These are phyloP conservation scores for Sesbania bispinosa DNA, from an alignment of 306 rosid genomes.

Conservation along the genomic window DNA sequence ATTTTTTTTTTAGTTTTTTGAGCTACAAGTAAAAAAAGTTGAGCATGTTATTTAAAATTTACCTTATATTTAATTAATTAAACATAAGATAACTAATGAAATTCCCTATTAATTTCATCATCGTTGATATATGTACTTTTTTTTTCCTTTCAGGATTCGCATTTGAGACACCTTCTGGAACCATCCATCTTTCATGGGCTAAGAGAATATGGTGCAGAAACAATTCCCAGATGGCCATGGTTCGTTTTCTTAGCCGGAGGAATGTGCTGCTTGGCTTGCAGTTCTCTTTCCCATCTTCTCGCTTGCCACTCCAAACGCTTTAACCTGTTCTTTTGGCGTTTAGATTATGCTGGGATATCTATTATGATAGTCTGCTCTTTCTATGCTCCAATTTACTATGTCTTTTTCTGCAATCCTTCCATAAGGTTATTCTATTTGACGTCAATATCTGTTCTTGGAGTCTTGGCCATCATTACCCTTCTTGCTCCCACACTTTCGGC, in stretches of 20 bases:
- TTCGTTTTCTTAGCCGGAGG: slow-evolving; percentile 76
- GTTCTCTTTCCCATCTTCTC: slow-evolving; percentile 76
- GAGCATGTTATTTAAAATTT: too few relatives aligned
- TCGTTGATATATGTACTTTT: background rate
- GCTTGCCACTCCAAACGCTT: slow-evolving; percentile 82
- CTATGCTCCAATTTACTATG: slow-evolving; percentile 83
- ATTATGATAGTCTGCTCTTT: slow-evolving; percentile 86
- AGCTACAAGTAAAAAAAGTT: background rate
- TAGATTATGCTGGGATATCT: slow-evolving; percentile 91
- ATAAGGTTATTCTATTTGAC: slow-evolving; percentile 53
- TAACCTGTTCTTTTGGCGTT: slow-evolving; percentile 77
- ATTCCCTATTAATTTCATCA: background rate
- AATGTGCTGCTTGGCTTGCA: slow-evolving; percentile 82
- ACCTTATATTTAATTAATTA: too few relatives aligned
- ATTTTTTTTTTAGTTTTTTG: background rate
- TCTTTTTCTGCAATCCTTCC: slow-evolving; percentile 62
- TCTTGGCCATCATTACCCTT: slow-evolving; percentile 56
- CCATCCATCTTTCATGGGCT: slow-evolving; percentile 24
- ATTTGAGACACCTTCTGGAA: slow-evolving; percentile 33
- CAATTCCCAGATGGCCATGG: slow-evolving; percentile 86
- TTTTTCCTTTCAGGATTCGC: slow-evolving; percentile 34
- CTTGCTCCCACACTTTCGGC: slow-evolving; percentile 66
- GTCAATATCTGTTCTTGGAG: slow-evolving; percentile 65
- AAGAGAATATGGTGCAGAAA: slow-evolving; percentile 19
- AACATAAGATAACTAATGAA: background rate